A percentile compares a stretch with the other conserved stretches of the same genome.
Conservation (phyloP, 164 flowering plant species). For the Amborella trichopoda region DNA sequence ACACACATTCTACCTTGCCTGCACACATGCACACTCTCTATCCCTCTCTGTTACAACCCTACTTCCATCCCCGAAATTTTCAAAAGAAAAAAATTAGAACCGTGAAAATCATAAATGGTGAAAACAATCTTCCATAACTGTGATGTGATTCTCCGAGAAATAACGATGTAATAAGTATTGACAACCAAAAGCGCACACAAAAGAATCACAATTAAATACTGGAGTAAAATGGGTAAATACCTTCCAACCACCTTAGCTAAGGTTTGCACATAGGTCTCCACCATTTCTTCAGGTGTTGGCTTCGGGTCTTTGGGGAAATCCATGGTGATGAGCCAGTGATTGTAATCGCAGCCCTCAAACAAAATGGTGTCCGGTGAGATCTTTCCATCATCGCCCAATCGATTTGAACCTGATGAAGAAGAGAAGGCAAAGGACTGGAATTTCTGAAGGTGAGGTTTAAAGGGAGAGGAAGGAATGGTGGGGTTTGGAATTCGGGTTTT, state of each 20-base stretch:
- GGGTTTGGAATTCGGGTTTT: constrained; percentile 5
- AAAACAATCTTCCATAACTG: no score
- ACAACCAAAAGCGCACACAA: no score
- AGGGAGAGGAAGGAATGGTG: neutral
- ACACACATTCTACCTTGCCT: no score
- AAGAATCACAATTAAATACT: no score
- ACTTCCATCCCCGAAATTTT: no score
- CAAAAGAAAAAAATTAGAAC: no score
- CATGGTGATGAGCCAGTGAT: constrained; percentile 88
- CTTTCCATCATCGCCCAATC: constrained; percentile 25
- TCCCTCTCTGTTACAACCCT: no score
- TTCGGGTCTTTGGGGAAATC: constrained; percentile 63
- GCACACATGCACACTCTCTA: no score
- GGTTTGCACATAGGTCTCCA: constrained; percentile 66
- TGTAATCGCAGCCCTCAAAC: constrained; percentile 89
- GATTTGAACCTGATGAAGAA: constrained; percentile 10
- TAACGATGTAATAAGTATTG: no score
- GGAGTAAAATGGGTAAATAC: constrained; percentile 10
- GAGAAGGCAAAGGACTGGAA: constrained; percentile 4
- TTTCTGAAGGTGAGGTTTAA: neutral
- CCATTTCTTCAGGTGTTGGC: constrained; percentile 68
- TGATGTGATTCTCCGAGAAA: no score
- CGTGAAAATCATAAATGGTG: no score
- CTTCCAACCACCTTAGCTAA: constrained; percentile 75
- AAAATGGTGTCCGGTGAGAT: constrained; percentile 50